Percentiles rank a stretch among this genome's conserved stretches.
Conservation (phyloP, 441 rosid species). For the Flueggea neowawraea region DNA sequence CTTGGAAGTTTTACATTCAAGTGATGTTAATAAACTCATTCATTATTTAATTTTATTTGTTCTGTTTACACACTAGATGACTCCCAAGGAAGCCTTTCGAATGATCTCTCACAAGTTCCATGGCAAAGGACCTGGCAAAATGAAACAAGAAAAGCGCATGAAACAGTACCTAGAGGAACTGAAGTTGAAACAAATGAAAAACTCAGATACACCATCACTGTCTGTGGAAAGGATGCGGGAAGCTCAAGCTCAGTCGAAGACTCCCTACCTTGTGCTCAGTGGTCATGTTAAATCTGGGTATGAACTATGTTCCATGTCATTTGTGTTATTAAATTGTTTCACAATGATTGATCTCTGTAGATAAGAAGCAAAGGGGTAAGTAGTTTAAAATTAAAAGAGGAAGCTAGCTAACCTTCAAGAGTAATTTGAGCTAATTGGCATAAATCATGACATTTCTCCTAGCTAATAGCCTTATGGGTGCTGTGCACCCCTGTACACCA, state of each 20-base stretch:
- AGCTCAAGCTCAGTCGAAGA: slow-evolving; percentile 84
- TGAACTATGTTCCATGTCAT: slow-evolving; percentile 6
- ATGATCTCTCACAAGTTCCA: slow-evolving; percentile 90
- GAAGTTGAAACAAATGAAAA: slow-evolving; percentile 95
- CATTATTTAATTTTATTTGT: neutral
- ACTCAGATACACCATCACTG: slow-evolving; percentile 86
- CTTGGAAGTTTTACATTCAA: no score
- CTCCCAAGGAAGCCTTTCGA: slow-evolving; percentile 94
- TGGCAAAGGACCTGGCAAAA: slow-evolving; percentile 98
- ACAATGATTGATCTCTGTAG: slow-evolving; percentile 1
- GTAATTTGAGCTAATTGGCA: no score
- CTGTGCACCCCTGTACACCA: no score
- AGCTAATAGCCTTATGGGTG: no score
- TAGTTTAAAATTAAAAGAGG: no score
- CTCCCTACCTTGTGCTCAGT: slow-evolving; percentile 97
- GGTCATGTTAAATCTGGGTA: slow-evolving; percentile 98
- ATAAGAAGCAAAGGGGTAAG: neutral
- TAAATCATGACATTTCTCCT: no score
- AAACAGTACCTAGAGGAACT: slow-evolving; percentile 88
- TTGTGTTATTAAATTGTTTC: neutral
- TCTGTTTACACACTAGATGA: slow-evolving; percentile 49
- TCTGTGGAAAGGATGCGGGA: slow-evolving; percentile 98
- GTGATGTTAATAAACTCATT: neutral
- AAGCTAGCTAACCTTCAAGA: no score
- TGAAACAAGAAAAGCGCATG: slow-evolving; percentile 97